Percentiles rank a stretch among this genome's conserved stretches.
Conservation (phyloP, 2,329 filamentous ascomycete species). For the Aureobasidium sp. region DNA sequence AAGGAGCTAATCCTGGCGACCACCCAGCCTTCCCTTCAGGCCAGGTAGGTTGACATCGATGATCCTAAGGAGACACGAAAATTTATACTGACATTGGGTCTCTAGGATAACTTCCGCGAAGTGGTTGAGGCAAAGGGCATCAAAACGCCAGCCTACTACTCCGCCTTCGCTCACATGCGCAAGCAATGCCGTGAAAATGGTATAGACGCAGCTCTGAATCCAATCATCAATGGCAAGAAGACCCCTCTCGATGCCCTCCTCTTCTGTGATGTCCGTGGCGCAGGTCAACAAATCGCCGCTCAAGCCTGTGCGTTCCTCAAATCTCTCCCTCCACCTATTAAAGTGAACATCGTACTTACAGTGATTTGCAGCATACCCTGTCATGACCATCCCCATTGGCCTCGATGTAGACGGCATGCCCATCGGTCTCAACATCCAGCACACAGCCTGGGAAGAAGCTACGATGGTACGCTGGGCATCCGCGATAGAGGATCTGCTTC, state of each 20-base stretch:
- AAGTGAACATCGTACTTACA: background rate
- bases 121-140: constrained; percentile 19
- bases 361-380: constrained; percentile 23
- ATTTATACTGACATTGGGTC: background rate
- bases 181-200: constrained; percentile 25
- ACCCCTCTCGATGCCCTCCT: constrained; percentile 25
- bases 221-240: constrained; percentile 25
- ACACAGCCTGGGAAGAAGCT: constrained; percentile 27
- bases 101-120: constrained; percentile 21
- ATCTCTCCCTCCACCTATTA: background rate
- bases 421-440: constrained; percentile 50
- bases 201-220: constrained; percentile 26
- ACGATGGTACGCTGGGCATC: constrained; percentile 33
- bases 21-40: constrained; percentile 25
- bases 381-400: constrained; percentile 28
- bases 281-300: constrained; percentile 29
- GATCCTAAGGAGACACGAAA: background rate
- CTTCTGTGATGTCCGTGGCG: constrained; percentile 26
- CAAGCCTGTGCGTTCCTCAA: constrained; percentile 21
- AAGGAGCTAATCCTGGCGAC: constrained; percentile 23
- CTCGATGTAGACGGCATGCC: constrained; percentile 47
- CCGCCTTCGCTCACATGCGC: constrained; percentile 25
- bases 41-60: constrained; percentile 20
- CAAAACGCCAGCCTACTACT: constrained; percentile 23
- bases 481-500: constrained; percentile 32